Evolutionary conservation across 306 rosid genomes (phyloP), one percentile per base, ranked within the genome.

Genomic region (Gleditsia sinensis): DNA sequence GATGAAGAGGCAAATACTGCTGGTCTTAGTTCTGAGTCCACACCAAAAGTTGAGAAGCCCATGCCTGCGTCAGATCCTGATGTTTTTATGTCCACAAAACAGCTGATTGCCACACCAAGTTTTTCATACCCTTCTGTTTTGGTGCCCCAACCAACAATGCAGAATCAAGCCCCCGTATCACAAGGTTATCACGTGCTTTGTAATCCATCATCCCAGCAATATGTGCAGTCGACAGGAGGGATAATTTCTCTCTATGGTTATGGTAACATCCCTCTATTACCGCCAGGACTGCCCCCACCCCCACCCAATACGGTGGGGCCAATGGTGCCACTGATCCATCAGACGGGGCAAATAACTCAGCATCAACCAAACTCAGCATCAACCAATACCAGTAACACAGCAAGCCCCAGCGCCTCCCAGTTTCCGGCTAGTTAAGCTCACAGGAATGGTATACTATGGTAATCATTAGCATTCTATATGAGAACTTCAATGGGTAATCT

Each of bases 1-100:
- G 94, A 92, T 7, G 94, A 93, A 80, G 96, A 86, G 85, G 93
- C 98, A 16, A 93, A 91, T 70, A 89, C 65, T 59, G 96, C 86
- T 4, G 82, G 90, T 59, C 77, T 85, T 60, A 66, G 81, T 12
- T 74, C 82, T 4, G 84, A 76, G 62, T 82, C 96, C 55, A 64
- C 76, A 12, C 60, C 86, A 27, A 83, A 88, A 72, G 82, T 90
- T 0, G 87, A 86, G 45, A 85, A 64, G 45, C 74, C 88, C 24
- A 32, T 54, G 74, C 75, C 84, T 4, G 69, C 59, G 50, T 82
- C 96, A 27, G 96, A 88, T 68, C 80, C 86, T 16, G 86, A 81
- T 50, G 88, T 65, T 70, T 85, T 40, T 75, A 79, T 87, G 86
- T 45, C 97, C 48, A 57, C 86, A 3, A 91, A 90, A 80, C 84